Conservation (phyloP, 2,329 filamentous ascomycete species). For the Diaporthe amygdali region DNA sequence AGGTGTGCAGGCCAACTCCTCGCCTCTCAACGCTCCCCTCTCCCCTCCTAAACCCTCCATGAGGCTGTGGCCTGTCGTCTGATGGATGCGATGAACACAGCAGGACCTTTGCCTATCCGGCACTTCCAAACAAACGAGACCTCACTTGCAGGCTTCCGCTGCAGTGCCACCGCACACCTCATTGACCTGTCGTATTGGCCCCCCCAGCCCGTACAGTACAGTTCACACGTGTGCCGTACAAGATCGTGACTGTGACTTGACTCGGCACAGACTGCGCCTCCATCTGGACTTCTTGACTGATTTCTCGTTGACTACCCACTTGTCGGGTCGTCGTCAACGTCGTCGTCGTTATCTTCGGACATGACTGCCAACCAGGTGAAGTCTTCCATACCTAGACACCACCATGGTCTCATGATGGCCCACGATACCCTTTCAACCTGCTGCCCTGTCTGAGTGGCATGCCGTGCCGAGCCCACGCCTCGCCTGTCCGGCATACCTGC, state of each 20-base stretch:
- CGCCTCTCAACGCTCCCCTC: not conserved
- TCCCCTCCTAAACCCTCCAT: not conserved
- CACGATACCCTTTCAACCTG: not conserved
- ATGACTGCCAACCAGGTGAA: not conserved
- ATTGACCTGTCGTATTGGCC: not conserved
- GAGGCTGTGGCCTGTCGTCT: not conserved
- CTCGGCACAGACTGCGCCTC: not conserved
- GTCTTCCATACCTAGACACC: no score
- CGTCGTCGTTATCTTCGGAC: not conserved
- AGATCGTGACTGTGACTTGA: not conserved
- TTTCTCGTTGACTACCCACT: no score
- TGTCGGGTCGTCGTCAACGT: not conserved
- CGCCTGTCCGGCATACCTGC: not conserved
- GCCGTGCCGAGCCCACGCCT: not conserved
- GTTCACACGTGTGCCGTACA: not conserved
- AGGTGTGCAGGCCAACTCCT: no score
- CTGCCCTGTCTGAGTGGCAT: not conserved
- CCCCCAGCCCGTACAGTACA: not conserved
- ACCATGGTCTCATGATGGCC: not conserved
- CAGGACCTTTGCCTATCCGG: not conserved
- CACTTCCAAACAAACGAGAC: not conserved
- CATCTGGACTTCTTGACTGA: not conserved
- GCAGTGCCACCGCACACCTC: conserved; percentile 1
- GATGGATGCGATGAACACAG: conserved; percentile 6
- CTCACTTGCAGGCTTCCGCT: conserved; percentile 2